Conservation (phyloP, 106 monocot genomes). For the Iris macrosiphon region DNA sequence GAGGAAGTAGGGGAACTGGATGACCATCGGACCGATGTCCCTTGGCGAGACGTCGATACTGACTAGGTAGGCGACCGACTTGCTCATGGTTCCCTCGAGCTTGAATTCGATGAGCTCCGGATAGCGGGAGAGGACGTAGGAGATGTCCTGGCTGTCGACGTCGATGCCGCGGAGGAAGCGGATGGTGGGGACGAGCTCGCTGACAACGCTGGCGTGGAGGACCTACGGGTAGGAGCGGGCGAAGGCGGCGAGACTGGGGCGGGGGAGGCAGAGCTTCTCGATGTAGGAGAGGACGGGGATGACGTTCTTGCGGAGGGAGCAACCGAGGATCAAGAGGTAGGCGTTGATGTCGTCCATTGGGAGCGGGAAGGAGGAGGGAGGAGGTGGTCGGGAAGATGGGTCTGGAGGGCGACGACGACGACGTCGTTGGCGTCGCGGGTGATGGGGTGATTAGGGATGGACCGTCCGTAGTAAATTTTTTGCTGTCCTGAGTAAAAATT, state of each 20-base stretch:
- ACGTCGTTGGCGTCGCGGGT: too few relatives aligned
- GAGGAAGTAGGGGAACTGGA: conserved; percentile 45
- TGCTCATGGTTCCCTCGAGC: conserved; percentile 96
- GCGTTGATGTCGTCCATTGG: conserved; percentile 72
- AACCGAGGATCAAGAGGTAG: conserved; percentile 81
- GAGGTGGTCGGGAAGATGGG: too few relatives aligned
- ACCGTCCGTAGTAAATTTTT: too few relatives aligned
- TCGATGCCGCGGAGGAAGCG: conserved; percentile 83
- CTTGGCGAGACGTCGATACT: conserved; percentile 75
- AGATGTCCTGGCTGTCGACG: conserved; percentile 57
- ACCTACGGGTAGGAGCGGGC: conserved; percentile 71
- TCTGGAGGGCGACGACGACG: too few relatives aligned
- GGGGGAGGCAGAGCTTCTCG: conserved; percentile 65
- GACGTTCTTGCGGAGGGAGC: conserved; percentile 89
- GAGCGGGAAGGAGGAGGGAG: conserved; percentile 64
- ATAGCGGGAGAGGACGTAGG: conserved; percentile 67
- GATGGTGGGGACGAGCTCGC: conserved; percentile 70
- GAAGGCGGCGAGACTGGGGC: conserved; percentile 46
- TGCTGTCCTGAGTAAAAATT: too few relatives aligned
- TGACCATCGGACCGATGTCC: conserved; percentile 66
- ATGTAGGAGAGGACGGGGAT: conserved; percentile 85
- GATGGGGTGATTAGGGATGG: too few relatives aligned
- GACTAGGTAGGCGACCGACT: conserved; percentile 81
- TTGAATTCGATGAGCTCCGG: conserved; percentile 90
- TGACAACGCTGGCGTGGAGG: conserved; percentile 79